Conservation (phyloP, 176 grass and related monocot genomes). For the Leersia perrieri region DNA sequence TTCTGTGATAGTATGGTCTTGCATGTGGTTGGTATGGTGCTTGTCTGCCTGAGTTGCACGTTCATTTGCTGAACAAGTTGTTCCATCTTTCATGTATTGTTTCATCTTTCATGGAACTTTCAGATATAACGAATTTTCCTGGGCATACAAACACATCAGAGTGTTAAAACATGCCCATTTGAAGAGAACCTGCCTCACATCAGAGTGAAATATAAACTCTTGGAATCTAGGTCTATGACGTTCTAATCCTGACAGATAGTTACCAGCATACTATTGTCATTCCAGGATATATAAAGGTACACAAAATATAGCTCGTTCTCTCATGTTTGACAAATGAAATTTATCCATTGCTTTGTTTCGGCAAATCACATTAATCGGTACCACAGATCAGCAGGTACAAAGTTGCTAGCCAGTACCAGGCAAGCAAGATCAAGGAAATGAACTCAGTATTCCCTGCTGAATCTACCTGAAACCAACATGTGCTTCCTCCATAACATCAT, state of each 20-base stretch:
- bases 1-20: neutral
- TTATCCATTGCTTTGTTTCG: neutral
- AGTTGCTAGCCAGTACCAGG: neutral
- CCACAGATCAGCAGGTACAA: neutral
- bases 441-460: constrained; percentile 23
- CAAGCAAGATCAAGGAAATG: neutral
- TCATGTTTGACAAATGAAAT: no score
- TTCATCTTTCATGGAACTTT: neutral
- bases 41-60: constrained; percentile 1
- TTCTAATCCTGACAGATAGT: neutral
- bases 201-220: neutral
- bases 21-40: constrained; percentile 20
- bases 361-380: neutral
- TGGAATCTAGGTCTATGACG: neutral
- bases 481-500: neutral
- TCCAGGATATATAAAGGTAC: neutral
- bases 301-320: neutral
- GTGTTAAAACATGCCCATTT: neutral
- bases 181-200: neutral
- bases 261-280: neutral
- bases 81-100: neutral
- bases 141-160: neutral
- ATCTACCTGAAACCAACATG: neutral
- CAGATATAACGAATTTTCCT: neutral
- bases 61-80: neutral